phyloP scores from a whole-genome alignment of 2,329 filamentous ascomycete species.

The Colletotrichum musicola region DNA sequence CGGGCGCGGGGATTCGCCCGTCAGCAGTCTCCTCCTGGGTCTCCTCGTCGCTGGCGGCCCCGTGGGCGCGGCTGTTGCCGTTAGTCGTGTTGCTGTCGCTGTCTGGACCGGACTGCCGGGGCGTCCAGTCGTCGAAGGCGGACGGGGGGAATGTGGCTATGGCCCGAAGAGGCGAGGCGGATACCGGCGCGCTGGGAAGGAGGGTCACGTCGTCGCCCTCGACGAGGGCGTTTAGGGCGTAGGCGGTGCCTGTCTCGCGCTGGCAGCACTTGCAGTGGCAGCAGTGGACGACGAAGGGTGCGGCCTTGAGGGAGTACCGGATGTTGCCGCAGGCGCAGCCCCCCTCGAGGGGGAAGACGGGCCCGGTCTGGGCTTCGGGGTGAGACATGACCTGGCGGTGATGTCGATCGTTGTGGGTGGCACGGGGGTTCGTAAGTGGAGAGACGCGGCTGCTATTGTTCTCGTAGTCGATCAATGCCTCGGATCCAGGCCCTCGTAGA shows the following conservation, averaged over 20 bases:
- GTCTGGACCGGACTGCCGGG: slow-evolving; percentile 9
- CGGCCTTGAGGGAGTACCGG: slow-evolving; percentile 73
- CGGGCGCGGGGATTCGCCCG: slow-evolving; percentile 27
- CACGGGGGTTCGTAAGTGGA: slow-evolving; percentile 11
- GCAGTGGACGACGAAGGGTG: slow-evolving; percentile 61
- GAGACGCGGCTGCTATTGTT: slow-evolving; percentile 19
- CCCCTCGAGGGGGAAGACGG: slow-evolving; percentile 47
- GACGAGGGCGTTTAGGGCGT: slow-evolving; percentile 57
- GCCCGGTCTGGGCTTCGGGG: slow-evolving; percentile 16
- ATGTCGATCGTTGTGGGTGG: neutral
- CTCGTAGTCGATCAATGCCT: slow-evolving; percentile 13
- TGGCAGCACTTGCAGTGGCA: slow-evolving; percentile 63
- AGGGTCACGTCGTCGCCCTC: slow-evolving; percentile 52
- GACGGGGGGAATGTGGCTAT: slow-evolving; percentile 20
- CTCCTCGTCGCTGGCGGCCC: neutral
- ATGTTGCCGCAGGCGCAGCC: slow-evolving; percentile 78
- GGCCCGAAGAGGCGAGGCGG: slow-evolving; percentile 34
- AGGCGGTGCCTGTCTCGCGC: slow-evolving; percentile 56
- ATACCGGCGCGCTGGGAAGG: slow-evolving; percentile 44
- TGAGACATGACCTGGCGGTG: slow-evolving; percentile 28
- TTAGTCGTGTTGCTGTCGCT: neutral
- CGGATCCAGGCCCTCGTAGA: neutral
- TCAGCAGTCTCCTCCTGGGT: neutral
- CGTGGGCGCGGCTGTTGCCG: neutral
- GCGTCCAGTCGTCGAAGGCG: slow-evolving; percentile 25